Evolutionary conservation across 2,329 filamentous ascomycete genomes (phyloP).

Genomic region (Arthrobotrys megalospora): DNA sequence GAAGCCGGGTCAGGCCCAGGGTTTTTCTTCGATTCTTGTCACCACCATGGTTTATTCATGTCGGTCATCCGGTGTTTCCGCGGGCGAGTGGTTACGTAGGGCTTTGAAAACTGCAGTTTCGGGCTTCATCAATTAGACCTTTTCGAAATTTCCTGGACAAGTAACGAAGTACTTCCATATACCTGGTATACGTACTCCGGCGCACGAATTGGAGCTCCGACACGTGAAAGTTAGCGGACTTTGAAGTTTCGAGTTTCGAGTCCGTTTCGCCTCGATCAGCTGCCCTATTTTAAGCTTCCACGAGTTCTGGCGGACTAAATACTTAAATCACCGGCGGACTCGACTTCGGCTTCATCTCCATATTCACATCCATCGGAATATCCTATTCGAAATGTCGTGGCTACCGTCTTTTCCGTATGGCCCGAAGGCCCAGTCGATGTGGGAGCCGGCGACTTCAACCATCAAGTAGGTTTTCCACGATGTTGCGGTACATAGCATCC

Average conservation of each 20-base stretch:
- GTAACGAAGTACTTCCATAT: no score
- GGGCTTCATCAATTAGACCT: constrained; percentile 12
- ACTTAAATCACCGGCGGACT: constrained; percentile 6
- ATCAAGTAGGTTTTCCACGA: constrained; percentile 61
- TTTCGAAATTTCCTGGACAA: no score
- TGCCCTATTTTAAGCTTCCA: constrained; percentile 45
- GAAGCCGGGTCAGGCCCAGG: not conserved
- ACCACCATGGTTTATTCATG: constrained; percentile 18
- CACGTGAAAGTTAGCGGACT: constrained; percentile 27
- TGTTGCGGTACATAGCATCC: not conserved
- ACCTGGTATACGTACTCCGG: no score
- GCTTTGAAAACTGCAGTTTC: constrained; percentile 9
- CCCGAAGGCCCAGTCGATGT: constrained; percentile 58
- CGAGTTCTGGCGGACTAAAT: constrained; percentile 2
- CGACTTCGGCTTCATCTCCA: constrained; percentile 23
- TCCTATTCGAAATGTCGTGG: constrained; percentile 44
- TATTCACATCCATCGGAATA: not conserved
- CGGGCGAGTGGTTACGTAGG: constrained; percentile 24
- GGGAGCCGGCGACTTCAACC: constrained; percentile 64
- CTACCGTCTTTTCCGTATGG: constrained; percentile 63
- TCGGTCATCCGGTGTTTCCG: constrained; percentile 32
- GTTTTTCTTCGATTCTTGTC: constrained; percentile 6
- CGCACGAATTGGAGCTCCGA: constrained; percentile 5
- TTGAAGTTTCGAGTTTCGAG: constrained; percentile 38
- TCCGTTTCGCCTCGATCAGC: constrained; percentile 46